Percentiles rank a stretch among this genome's conserved stretches.
phyloP scores from a whole-genome alignment of 2,329 filamentous ascomycete species.

The Hypoxylon sp. region DNA sequence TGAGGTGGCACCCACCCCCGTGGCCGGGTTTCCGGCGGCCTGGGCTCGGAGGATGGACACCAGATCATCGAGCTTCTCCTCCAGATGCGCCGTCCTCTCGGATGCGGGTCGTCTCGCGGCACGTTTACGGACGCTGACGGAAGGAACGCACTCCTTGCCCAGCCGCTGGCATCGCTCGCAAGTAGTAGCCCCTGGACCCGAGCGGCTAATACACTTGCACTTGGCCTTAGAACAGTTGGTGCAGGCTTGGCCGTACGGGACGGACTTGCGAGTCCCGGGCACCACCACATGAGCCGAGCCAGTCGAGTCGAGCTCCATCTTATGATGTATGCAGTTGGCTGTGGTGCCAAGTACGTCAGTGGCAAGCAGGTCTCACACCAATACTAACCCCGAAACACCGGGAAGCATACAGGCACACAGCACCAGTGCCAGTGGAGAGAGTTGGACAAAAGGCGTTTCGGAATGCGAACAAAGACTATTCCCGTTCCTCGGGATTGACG shows the following conservation, averaged over 20 bases:
- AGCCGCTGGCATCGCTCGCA: conserved; percentile 55
- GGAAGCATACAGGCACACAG: too few relatives aligned
- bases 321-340: too few relatives aligned
- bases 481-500: too few relatives aligned
- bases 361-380: too few relatives aligned
- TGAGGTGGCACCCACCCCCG: background rate
- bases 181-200: conserved; percentile 15
- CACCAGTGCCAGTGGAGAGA: too few relatives aligned
- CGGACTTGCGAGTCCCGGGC: conserved; percentile 39
- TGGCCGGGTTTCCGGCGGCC: conserved; percentile 25
- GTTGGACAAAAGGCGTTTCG: background rate
- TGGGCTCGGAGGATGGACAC: conserved; percentile 44
- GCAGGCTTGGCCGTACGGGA: conserved; percentile 54
- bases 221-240: conserved; percentile 54
- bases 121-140: conserved; percentile 47
- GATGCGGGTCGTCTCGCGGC: conserved; percentile 24
- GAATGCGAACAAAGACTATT: conserved; percentile 12
- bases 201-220: conserved; percentile 52
- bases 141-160: conserved; percentile 52
- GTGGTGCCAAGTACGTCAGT: too few relatives aligned
- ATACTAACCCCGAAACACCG: too few relatives aligned
- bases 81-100: conserved; percentile 40
- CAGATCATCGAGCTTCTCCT: conserved; percentile 46
- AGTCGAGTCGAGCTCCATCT: conserved; percentile 25
- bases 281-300: conserved; percentile 10